These are phyloP conservation scores for Heliamphora exappendiculata DNA, from an alignment of 148 eudicot species.

Conservation along the genomic window DNA sequence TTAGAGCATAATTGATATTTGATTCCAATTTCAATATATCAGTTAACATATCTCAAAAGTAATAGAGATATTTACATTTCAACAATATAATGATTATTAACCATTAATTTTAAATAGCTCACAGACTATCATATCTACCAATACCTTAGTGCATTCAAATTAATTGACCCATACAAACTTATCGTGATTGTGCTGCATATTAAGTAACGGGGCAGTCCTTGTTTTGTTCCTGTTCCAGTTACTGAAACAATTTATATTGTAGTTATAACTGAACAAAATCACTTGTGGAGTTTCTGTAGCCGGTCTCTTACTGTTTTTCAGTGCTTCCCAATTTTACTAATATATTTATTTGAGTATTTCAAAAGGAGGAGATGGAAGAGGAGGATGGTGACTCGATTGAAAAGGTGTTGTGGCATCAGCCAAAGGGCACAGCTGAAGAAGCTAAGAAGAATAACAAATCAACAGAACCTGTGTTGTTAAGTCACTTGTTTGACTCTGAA, in stretches of 20 bases:
- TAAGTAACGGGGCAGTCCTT: not conserved
- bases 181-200: not conserved
- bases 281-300: not conserved
- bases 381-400: constrained; percentile 87
- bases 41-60: not conserved
- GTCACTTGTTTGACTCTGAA: constrained; percentile 72
- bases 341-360: not conserved
- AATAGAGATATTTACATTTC: not conserved
- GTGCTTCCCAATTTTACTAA: not conserved
- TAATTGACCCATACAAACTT: not conserved
- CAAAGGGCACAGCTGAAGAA: constrained; percentile 91
- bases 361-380: constrained; percentile 81
- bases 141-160: not conserved
- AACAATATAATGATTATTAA: not conserved
- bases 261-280: not conserved
- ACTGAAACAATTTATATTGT: not conserved
- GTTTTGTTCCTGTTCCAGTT: not conserved
- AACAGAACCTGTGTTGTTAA: constrained; percentile 64
- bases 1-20: not conserved
- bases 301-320: not conserved
- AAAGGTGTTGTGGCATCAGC: constrained; percentile 96
- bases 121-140: not conserved
- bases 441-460: constrained; percentile 62
- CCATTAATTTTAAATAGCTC: not conserved
- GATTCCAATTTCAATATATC: not conserved